Evolutionary conservation across 1,284 basidiomycete species (phyloP), one percentile per base, ranked within the genome.

Genomic region (Phylloporus sp.): DNA sequence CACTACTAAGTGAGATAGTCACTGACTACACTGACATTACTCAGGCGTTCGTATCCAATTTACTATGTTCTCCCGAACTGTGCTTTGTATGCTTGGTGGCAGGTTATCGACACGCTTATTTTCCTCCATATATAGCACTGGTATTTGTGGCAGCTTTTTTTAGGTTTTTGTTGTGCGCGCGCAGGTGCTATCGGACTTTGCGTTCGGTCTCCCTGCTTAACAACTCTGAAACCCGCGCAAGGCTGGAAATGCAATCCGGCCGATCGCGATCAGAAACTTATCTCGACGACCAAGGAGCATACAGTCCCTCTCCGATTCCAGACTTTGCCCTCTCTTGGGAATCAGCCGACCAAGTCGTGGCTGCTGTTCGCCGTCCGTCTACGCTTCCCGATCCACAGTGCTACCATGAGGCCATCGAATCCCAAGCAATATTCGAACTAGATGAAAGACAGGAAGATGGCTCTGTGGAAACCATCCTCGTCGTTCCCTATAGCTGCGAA

Each of bases 401-500:
- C 17, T 77, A 72, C 55, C 75, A 74, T 13, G 31, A 61, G 18
- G 52, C 5, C 18, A 61, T 76, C 53, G 70, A 76, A 42, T 49
- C 66, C 18, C 26, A 58, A 5, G 59, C 63, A 3, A 76, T 74
- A 6, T 77, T 77, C 39, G 74, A 77, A 47, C 66, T 74, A 49
- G 55, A 72, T 24, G 64, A 69, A 63, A 51, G 32, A 15, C 65
- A 56, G 32, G 2, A 47, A 10, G 47, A 64, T 32, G 62, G 63
- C 1, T 65, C 65, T 8, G 60, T 44, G 17, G 15, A 64, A n/a
- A 62, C 66, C 26, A 56, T 77, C 29, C 51, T 65, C 22, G 73
- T 76, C 46, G 72, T 74, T 47, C 53, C 75, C 2, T 53, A 47
- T 20, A 1, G 46, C 32, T 74, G 73, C 63, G 6, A 28, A 24